Conservation (phyloP, 345 rosid species). For the Excoecaria cochinchinensis region DNA sequence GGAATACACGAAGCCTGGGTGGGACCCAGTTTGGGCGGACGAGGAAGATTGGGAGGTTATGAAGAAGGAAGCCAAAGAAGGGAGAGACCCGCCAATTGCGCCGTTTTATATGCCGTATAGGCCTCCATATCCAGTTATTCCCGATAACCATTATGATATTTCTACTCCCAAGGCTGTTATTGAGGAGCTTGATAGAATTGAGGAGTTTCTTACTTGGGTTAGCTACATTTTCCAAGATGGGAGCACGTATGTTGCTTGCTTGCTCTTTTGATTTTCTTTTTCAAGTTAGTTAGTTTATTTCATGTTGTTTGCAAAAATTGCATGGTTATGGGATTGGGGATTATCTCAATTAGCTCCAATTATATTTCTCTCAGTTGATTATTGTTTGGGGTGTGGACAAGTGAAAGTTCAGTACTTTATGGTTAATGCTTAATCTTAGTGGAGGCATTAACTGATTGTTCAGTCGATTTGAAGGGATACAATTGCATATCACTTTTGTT, state of each 20-base stretch:
- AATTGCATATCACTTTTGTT: neutral
- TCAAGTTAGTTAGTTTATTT: neutral
- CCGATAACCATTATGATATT: slow-evolving; percentile 63
- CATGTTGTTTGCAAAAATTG: neutral
- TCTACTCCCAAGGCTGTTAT: slow-evolving; percentile 60
- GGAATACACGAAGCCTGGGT: slow-evolving; percentile 61
- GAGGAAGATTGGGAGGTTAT: slow-evolving; percentile 75
- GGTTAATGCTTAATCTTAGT: neutral
- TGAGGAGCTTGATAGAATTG: slow-evolving; percentile 91
- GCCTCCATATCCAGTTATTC: slow-evolving; percentile 74
- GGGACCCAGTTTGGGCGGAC: slow-evolving; percentile 92
- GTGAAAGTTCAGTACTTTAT: neutral
- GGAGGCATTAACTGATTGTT: neutral
- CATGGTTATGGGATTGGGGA: neutral
- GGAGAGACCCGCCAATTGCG: slow-evolving; percentile 67
- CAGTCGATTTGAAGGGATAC: neutral
- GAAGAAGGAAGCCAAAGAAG: slow-evolving; percentile 48
- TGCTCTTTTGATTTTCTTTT: neutral
- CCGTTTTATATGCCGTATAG: slow-evolving; percentile 85
- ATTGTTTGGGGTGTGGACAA: too few species aligned
- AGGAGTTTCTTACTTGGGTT: slow-evolving; percentile 84
- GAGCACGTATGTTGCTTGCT: slow-evolving; percentile 59
- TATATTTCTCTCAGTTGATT: neutral
- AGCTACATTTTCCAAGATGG: slow-evolving; percentile 93
- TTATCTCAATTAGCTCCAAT: neutral